Conservation (phyloP, 306 rosid species). For the Neltuma alba region DNA sequence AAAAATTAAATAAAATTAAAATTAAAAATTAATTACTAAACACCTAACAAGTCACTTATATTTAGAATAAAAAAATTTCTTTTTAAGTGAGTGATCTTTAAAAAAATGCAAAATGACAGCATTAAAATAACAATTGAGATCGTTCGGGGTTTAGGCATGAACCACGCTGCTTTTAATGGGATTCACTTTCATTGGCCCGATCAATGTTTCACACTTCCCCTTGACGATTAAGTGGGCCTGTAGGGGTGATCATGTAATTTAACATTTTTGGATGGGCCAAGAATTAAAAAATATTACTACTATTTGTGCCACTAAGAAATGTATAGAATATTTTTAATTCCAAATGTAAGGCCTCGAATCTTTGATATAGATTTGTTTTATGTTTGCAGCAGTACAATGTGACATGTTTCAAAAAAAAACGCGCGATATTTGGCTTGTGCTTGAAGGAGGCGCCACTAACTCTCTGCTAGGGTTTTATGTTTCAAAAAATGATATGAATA, state of each 20-base stretch:
- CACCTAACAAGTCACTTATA: no score
- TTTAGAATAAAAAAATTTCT: no score
- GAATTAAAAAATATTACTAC: background rate
- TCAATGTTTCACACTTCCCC: background rate
- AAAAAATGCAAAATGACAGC: background rate
- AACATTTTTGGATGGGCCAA: background rate
- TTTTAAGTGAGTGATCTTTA: no score
- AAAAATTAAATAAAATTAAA: no score
- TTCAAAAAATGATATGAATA: no score
- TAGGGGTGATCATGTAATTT: background rate
- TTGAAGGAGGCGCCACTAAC: background rate
- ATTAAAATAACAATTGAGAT: background rate
- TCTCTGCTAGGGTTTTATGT: no score
- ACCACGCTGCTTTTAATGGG: background rate
- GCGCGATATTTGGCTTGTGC: background rate
- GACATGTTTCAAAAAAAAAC: background rate
- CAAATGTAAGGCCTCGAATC: background rate
- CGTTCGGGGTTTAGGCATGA: background rate
- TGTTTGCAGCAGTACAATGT: background rate
- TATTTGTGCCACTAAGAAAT: background rate
- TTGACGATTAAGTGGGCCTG: background rate
- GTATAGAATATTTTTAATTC: background rate
- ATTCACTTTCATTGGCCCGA: background rate
- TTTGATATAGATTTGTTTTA: background rate
- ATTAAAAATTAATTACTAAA: no score